These are phyloP conservation scores for Metschnikowia aberdeeniae DNA, from an alignment of 805 yeast genomes.

Conservation along the genomic window DNA sequence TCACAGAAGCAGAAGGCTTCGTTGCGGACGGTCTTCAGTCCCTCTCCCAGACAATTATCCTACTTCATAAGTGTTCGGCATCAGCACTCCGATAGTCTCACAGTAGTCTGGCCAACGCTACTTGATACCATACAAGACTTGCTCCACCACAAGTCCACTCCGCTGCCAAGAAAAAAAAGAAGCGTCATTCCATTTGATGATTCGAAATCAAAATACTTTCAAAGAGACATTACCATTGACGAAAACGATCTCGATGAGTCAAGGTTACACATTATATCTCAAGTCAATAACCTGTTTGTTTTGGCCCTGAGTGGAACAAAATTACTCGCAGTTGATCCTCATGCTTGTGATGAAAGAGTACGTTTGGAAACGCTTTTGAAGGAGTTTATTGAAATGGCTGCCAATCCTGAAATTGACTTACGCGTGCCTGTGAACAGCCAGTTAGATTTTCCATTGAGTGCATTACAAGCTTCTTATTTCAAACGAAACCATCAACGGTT, in stretches of 20 bases:
- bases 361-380: conserved; percentile 50
- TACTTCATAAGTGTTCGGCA: background rate
- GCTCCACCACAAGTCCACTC: background rate
- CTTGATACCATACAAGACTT: background rate
- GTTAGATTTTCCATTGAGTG: conserved; percentile 17
- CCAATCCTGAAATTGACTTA: conserved; percentile 15
- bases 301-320: conserved; percentile 25
- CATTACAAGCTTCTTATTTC: conserved; percentile 30
- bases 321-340: conserved; percentile 64
- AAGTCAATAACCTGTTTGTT: conserved; percentile 63
- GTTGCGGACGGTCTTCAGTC: background rate
- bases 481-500: conserved; percentile 25
- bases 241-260: conserved; percentile 1
- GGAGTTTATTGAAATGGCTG: conserved; percentile 29
- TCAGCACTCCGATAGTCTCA: background rate
- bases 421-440: conserved; percentile 11
- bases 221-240: background rate
- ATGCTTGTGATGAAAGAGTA: conserved; percentile 79
- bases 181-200: background rate
- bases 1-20: background rate
- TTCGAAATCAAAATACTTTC: background rate
- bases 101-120: background rate
- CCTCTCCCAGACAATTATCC: background rate
- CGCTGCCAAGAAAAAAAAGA: background rate
- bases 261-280: conserved; percentile 40